These are phyloP conservation scores for Beauveria rudraprayagi DNA, from an alignment of 2,329 filamentous ascomycete species.

Conservation along the genomic window DNA sequence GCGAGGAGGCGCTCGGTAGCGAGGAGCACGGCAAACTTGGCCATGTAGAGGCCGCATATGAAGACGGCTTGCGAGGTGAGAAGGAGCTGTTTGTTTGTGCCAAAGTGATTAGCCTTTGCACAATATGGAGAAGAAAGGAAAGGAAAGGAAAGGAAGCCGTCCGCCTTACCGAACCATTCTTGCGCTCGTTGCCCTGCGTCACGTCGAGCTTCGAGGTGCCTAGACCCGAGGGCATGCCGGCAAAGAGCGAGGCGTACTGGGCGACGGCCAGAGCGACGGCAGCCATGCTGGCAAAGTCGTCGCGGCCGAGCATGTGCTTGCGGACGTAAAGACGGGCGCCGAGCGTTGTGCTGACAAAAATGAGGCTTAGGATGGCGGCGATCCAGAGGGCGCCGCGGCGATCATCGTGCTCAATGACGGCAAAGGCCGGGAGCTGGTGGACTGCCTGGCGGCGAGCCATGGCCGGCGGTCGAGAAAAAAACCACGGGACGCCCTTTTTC, in stretches of 20 bases:
- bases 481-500: too few relatives aligned
- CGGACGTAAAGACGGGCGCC: conserved; percentile 12
- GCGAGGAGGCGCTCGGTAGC: conserved; percentile 15
- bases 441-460: background rate
- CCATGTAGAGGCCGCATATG: conserved; percentile 11
- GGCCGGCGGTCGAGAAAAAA: background rate
- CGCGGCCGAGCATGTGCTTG: conserved; percentile 13
- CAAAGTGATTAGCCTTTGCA: background rate
- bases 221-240: conserved; percentile 10
- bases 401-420: conserved; percentile 9
- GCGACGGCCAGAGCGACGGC: conserved; percentile 1
- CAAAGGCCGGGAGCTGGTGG: conserved; percentile 6
- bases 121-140: background rate
- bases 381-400: conserved; percentile 16
- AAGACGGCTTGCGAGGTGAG: conserved; percentile 12
- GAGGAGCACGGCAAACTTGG: conserved; percentile 16
- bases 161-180: conserved; percentile 7
- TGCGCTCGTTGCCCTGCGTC: conserved; percentile 2
- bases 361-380: conserved; percentile 13
- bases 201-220: conserved; percentile 12
- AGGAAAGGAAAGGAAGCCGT: background rate
- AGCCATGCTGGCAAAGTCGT: conserved; percentile 12
- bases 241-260: conserved; percentile 13
- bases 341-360: conserved; percentile 11
- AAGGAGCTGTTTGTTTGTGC: background rate